Percentiles rank a stretch among this genome's conserved stretches.
Conservation (phyloP, 2,329 filamentous ascomycete genomes). For the Coniochaeta sp. region DNA sequence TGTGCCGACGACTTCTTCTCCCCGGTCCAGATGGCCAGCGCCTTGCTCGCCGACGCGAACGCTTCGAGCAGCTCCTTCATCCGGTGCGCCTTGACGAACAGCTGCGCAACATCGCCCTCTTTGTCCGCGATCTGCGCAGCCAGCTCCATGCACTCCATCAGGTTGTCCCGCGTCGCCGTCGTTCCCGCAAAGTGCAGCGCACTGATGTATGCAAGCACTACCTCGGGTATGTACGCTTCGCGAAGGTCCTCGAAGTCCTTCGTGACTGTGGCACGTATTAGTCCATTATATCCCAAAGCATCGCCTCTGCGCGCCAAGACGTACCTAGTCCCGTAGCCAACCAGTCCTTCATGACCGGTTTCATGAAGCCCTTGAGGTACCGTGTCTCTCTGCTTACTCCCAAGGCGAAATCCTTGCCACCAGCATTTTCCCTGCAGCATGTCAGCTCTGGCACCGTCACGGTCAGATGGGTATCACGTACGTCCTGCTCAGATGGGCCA, state of each 20-base stretch:
- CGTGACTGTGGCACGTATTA: slow-evolving; percentile 34
- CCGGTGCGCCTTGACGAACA: slow-evolving; percentile 56
- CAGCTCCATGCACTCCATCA: slow-evolving; percentile 83
- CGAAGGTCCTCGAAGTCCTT: slow-evolving; percentile 59
- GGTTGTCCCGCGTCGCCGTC: slow-evolving; percentile 64
- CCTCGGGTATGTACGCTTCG: slow-evolving; percentile 75
- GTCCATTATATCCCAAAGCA: slow-evolving; percentile 4
- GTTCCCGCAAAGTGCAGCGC: slow-evolving; percentile 74
- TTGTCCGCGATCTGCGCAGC: slow-evolving; percentile 67
- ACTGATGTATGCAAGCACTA: slow-evolving; percentile 75
- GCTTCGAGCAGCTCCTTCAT: slow-evolving; percentile 71
- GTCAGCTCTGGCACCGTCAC: slow-evolving; percentile 9
- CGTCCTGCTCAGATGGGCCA: slow-evolving; percentile 45
- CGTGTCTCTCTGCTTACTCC: not conserved
- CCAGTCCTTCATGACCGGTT: slow-evolving; percentile 59
- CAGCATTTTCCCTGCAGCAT: slow-evolving; percentile 36
- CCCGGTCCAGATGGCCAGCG: slow-evolving; percentile 49
- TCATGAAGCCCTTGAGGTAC: slow-evolving; percentile 27
- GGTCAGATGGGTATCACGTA: slow-evolving; percentile 24
- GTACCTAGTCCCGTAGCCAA: slow-evolving; percentile 6
- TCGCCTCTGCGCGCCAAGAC: slow-evolving; percentile 3
- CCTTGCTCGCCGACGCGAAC: slow-evolving; percentile 71
- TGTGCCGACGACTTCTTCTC: slow-evolving; percentile 45
- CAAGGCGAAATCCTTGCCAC: slow-evolving; percentile 36
- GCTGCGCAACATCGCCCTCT: slow-evolving; percentile 56